These are phyloP conservation scores for Claviceps maximensis DNA, from an alignment of 2,329 filamentous ascomycete genomes.

Conservation along the genomic window DNA sequence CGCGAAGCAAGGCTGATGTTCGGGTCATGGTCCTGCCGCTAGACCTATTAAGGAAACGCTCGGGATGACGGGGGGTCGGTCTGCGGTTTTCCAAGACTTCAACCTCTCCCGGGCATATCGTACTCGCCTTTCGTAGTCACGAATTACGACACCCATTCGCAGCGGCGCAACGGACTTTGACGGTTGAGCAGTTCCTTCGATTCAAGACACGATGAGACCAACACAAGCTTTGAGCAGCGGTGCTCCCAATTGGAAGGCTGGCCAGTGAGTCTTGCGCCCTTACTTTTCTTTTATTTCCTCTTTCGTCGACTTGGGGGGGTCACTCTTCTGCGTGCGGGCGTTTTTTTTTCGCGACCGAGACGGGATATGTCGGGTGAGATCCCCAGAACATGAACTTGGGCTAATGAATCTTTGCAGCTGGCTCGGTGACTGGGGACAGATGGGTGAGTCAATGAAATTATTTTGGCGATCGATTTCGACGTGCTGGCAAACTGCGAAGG, in stretches of 20 bases:
- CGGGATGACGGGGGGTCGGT: slow-evolving; percentile 13
- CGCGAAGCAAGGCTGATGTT: slow-evolving; percentile 10
- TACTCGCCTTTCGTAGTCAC: neutral
- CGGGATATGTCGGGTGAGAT: neutral
- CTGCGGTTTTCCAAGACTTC: slow-evolving; percentile 14
- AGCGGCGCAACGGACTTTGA: slow-evolving; percentile 13
- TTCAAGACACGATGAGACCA: slow-evolving; percentile 26
- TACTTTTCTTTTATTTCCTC: neutral
- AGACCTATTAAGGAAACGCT: slow-evolving; percentile 22
- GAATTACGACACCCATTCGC: slow-evolving; percentile 12
- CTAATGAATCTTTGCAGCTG: slow-evolving; percentile 38
- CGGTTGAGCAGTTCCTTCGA: slow-evolving; percentile 11
- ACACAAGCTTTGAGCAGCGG: slow-evolving; percentile 25
- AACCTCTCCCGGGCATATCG: slow-evolving; percentile 6
- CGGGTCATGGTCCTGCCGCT: slow-evolving; percentile 13
- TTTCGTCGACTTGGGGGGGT: neutral
- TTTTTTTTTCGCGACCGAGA: slow-evolving; percentile 13
- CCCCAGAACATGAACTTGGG: neutral
- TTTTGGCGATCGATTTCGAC: neutral
- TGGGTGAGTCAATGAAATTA: slow-evolving; percentile 45
- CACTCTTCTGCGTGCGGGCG: slow-evolving; percentile 16
- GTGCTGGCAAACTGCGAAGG: neutral
- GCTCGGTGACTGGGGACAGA: slow-evolving; percentile 59
- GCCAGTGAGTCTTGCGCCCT: slow-evolving; percentile 20
- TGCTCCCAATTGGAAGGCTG: slow-evolving; percentile 19